Conservation (phyloP, 306 rosid species). For the Acacia confusa region DNA sequence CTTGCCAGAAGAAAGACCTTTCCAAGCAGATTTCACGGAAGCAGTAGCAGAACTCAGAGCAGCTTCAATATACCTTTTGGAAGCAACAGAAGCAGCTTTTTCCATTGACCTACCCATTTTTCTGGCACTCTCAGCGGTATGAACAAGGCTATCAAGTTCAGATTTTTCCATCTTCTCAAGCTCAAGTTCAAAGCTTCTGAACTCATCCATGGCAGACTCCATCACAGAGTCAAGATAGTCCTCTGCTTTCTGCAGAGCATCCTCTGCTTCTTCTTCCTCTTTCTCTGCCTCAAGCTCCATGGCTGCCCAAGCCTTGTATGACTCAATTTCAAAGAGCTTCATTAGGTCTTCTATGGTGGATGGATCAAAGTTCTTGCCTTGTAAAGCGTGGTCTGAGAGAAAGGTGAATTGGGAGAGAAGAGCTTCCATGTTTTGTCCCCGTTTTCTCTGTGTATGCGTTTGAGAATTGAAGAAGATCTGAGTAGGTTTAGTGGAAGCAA, state of each 20-base stretch:
- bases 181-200: conserved; percentile 68
- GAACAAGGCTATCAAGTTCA: conserved; percentile 50
- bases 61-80: conserved; percentile 76
- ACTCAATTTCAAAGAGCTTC: conserved; percentile 92
- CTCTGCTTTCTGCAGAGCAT: conserved; percentile 58
- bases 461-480: conserved; percentile 31
- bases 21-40: conserved; percentile 93
- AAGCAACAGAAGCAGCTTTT: conserved; percentile 66
- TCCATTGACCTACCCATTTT: conserved; percentile 78
- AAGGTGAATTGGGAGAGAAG: conserved; percentile 70
- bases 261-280: conserved; percentile 64
- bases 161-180: conserved; percentile 49
- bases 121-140: conserved; percentile 63
- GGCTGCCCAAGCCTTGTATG: conserved; percentile 92
- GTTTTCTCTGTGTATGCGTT: no score
- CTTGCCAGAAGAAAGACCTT: conserved; percentile 65
- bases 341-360: conserved; percentile 70
- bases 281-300: conserved; percentile 57
- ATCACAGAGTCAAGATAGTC: conserved; percentile 73
- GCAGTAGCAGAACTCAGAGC: conserved; percentile 75
- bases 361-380: conserved; percentile 84
- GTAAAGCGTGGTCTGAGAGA: conserved; percentile 68
- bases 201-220: conserved; percentile 90
- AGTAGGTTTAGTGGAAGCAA: neutral
- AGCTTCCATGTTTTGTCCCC: conserved; percentile 54